A percentile compares a stretch with the other conserved stretches of the same genome.
Evolutionary conservation across 208 protist genomes (phyloP).

Genomic region (Angomonas deanei): DNA sequence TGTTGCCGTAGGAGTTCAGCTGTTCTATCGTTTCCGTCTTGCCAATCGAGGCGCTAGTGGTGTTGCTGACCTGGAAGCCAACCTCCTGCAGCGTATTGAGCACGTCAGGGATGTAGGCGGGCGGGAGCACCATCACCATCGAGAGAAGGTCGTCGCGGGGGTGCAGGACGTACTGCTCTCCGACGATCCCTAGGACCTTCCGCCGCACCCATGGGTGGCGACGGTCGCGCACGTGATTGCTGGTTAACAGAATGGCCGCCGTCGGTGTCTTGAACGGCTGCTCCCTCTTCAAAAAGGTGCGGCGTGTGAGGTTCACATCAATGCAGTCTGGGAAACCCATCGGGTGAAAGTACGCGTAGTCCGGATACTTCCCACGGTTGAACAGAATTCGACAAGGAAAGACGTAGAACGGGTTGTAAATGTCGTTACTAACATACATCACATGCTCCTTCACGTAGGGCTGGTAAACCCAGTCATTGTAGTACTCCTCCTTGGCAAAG

Average conservation of each 20-base stretch:
- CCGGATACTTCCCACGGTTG: slow-evolving; percentile 43
- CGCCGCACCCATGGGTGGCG: slow-evolving; percentile 67
- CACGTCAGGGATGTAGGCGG: slow-evolving; percentile 45
- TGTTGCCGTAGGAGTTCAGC: slow-evolving; percentile 59
- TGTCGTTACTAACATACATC: slow-evolving; percentile 83
- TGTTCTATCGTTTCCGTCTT: slow-evolving; percentile 39
- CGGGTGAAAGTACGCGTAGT: slow-evolving; percentile 81
- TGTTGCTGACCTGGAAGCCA: slow-evolving; percentile 65
- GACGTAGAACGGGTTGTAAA: slow-evolving; percentile 80
- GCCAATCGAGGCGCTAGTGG: slow-evolving; percentile 43
- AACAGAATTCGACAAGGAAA: slow-evolving; percentile 60
- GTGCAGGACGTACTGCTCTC: slow-evolving; percentile 75
- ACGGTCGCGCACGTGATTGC: slow-evolving; percentile 45
- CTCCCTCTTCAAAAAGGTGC: slow-evolving; percentile 67
- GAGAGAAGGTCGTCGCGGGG: slow-evolving; percentile 65
- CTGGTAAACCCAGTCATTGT: slow-evolving; percentile 83
- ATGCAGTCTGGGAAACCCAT: slow-evolving; percentile 81
- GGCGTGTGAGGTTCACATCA: slow-evolving; percentile 69
- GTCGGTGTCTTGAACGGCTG: slow-evolving; percentile 74
- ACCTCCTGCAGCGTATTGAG: slow-evolving; percentile 70
- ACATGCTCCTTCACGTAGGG: slow-evolving; percentile 83
- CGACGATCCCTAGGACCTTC: slow-evolving; percentile 53
- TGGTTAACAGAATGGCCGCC: slow-evolving; percentile 53
- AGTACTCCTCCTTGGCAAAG: slow-evolving; percentile 65
- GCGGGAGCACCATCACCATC: slow-evolving; percentile 73